A percentile compares a stretch with the other conserved stretches of the same genome.
Evolutionary conservation across 2,329 filamentous ascomycete genomes (phyloP).

Genomic region (Magnaporthales sp.): DNA sequence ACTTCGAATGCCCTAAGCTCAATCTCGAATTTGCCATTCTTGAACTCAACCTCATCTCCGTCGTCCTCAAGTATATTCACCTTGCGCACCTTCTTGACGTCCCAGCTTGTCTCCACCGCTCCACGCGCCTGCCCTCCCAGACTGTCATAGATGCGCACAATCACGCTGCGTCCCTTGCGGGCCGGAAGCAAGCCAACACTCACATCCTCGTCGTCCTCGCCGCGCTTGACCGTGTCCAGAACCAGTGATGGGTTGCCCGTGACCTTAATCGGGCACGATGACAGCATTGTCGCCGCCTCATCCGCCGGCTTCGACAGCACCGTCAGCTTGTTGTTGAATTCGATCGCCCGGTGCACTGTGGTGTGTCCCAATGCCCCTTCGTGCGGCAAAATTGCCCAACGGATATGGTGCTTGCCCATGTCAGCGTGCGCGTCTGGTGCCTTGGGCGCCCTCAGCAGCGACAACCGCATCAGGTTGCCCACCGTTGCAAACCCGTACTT

Average conservation of each 20-base stretch:
- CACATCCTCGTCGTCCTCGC: conserved; percentile 77
- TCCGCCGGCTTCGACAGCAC: conserved; percentile 11
- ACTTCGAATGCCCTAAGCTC: conserved; percentile 76
- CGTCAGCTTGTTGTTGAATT: conserved; percentile 57
- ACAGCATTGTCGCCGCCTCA: conserved; percentile 4
- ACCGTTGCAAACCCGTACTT: conserved; percentile 93
- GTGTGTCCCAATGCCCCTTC: conserved; percentile 55
- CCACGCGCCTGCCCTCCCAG: conserved; percentile 74
- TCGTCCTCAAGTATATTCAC: conserved; percentile 88
- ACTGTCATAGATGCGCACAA: conserved; percentile 81
- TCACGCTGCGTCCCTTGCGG: conserved; percentile 67
- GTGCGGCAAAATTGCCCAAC: conserved; percentile 87
- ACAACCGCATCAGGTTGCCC: conserved; percentile 83
- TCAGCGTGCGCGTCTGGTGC: conserved; percentile 90
- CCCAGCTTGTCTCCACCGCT: conserved; percentile 53
- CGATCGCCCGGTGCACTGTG: conserved; percentile 53
- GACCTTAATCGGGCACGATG: conserved; percentile 51
- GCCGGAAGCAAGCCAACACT: conserved; percentile 49
- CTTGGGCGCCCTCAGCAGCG: conserved; percentile 78
- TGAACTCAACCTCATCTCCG: conserved; percentile 51
- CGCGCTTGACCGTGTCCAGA: conserved; percentile 85
- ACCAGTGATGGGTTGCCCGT: conserved; percentile 60
- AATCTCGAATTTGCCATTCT: conserved; percentile 46
- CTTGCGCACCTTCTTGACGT: conserved; percentile 71
- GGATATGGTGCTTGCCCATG: conserved; percentile 82